phyloP scores from a whole-genome alignment of 1,139 yeast species.

The Saccharomyces hybrid region DNA sequence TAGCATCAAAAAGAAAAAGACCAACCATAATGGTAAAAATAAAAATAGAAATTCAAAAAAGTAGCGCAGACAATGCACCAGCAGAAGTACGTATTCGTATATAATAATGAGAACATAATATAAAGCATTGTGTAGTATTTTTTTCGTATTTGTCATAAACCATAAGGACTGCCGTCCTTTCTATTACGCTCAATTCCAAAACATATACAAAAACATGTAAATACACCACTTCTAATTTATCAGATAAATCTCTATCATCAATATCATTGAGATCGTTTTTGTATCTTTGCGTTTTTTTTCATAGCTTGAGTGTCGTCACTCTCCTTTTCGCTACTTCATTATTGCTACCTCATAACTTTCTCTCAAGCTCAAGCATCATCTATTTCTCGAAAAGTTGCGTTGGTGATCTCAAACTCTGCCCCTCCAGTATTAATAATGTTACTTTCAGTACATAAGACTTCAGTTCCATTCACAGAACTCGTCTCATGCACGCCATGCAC shows the following conservation, averaged over 20 bases:
- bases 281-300: background rate
- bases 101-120: background rate
- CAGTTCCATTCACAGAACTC: background rate
- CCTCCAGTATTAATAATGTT: background rate
- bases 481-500: background rate
- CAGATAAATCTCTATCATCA: background rate
- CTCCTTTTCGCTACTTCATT: background rate
- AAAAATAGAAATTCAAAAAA: slow-evolving; percentile 2
- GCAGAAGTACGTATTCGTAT: background rate
- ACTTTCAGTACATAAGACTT: background rate
- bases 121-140: background rate
- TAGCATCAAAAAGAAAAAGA: slow-evolving; percentile 11
- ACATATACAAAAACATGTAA: background rate
- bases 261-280: background rate
- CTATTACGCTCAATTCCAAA: background rate
- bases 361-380: background rate
- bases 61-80: background rate
- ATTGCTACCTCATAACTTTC: background rate
- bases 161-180: background rate
- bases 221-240: background rate
- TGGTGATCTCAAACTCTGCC: background rate
- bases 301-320: background rate
- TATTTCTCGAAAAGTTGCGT: background rate
- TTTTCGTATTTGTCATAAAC: background rate
- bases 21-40: background rate